Evolutionary conservation across 2,329 filamentous ascomycete species (phyloP).

Genomic region (Albophoma yamanashiensis): DNA sequence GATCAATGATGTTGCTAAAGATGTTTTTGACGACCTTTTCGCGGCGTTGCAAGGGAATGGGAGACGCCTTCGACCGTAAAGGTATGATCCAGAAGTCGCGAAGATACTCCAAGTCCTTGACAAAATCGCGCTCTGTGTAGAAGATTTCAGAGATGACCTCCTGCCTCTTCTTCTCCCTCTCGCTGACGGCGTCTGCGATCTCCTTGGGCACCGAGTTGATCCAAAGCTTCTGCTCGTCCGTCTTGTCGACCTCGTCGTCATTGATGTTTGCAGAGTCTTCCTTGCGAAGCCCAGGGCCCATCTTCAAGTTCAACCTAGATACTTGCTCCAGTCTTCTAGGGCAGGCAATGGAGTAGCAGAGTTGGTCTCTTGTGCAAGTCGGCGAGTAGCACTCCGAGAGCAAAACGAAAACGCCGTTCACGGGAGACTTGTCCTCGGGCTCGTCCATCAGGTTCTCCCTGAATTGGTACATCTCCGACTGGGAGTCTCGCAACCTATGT

Average conservation of each 20-base stretch:
- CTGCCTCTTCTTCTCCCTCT: constrained; percentile 92
- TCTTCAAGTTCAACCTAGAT: constrained; percentile 85
- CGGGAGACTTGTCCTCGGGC: constrained; percentile 56
- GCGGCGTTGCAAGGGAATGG: constrained; percentile 76
- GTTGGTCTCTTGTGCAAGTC: constrained; percentile 86
- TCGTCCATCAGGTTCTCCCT: constrained; percentile 84
- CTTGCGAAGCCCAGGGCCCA: constrained; percentile 73
- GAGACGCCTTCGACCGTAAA: constrained; percentile 68
- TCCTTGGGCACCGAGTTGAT: constrained; percentile 98
- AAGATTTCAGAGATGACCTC: constrained; percentile 97
- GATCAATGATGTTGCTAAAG: constrained; percentile 89
- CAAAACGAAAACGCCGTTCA: constrained; percentile 94
- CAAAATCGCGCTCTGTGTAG: constrained; percentile 97
- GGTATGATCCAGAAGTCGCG: constrained; percentile 98
- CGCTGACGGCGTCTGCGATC: constrained; percentile 77
- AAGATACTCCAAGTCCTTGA: constrained; percentile 96
- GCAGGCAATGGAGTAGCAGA: constrained; percentile 97
- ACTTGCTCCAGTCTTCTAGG: constrained; percentile 90
- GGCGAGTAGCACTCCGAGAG: constrained; percentile 97
- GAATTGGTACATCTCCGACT: constrained; percentile 93
- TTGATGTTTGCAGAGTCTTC: constrained; percentile 46
- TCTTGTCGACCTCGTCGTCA: constrained; percentile 74
- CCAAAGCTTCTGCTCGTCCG: constrained; percentile 96
- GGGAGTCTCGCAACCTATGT: constrained; percentile 87
- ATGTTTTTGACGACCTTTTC: constrained; percentile 90